Conservation (phyloP, 169 alveolate species). For the Cryptosporidium meleagridis region DNA sequence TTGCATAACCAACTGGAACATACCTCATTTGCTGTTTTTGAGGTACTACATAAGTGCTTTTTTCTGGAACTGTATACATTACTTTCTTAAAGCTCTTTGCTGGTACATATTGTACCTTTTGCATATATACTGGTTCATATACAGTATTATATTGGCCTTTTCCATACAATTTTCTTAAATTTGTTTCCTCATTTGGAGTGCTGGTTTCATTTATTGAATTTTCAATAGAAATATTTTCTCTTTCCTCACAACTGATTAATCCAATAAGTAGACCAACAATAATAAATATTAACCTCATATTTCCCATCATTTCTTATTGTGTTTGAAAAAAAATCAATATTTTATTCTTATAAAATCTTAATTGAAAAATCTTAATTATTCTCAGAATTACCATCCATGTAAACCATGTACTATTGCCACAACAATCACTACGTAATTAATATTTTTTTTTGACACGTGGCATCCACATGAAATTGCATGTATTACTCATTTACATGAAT, state of each 20-base stretch:
- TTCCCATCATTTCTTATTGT: neutral
- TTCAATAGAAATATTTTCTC: neutral
- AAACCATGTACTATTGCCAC: neutral
- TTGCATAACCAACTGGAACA: constrained; percentile 74
- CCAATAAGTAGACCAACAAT: constrained; percentile 15
- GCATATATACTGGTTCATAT: constrained; percentile 70
- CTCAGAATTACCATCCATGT: neutral
- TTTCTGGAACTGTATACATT: constrained; percentile 58
- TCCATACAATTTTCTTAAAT: constrained; percentile 49
- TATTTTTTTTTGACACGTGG: constrained; percentile 37
- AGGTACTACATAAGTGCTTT: constrained; percentile 66
- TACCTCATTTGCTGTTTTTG: constrained; percentile 50
- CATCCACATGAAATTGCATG: constrained; percentile 55
- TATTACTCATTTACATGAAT: constrained; percentile 4
- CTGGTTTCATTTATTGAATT: neutral
- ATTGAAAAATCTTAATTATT: neutral
- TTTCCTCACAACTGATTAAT: constrained; percentile 26
- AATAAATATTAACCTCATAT: constrained; percentile 6
- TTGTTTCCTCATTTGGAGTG: neutral
- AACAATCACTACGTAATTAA: constrained; percentile 22
- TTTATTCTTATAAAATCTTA: neutral
- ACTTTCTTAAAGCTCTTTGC: constrained; percentile 61
- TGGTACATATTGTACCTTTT: constrained; percentile 58
- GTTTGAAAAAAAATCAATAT: constrained; percentile 6
- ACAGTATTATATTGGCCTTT: constrained; percentile 43